Evolutionary conservation across 768 basidiomycete species (phyloP).

Genomic region (Leccinum rimulosum): DNA sequence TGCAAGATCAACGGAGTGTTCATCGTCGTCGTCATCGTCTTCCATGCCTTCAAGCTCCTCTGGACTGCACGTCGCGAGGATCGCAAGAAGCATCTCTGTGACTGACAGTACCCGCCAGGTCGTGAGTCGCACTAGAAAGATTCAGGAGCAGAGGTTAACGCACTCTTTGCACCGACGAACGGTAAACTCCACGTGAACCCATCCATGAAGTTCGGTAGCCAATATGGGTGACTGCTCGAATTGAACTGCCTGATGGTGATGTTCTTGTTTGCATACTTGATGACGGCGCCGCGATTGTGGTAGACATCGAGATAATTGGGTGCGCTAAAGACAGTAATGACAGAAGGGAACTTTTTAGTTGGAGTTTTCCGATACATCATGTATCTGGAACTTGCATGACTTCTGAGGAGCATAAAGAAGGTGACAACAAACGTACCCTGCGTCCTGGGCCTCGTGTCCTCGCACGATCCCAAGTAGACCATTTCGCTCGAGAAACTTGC

Average conservation of each 20-base stretch:
- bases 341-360: slow-evolving; percentile 92
- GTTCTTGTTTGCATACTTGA: slow-evolving; percentile 97
- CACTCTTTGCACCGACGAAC: slow-evolving; percentile 97
- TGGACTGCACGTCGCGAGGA: slow-evolving; percentile 88
- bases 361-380: slow-evolving; percentile 96
- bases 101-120: slow-evolving; percentile 45
- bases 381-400: slow-evolving; percentile 46
- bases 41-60: slow-evolving; percentile 83
- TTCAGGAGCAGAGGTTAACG: slow-evolving; percentile 25
- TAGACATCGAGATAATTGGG: slow-evolving; percentile 98
- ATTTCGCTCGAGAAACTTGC: slow-evolving; percentile 91
- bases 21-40: slow-evolving; percentile 35
- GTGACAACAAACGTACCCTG: slow-evolving; percentile 56
- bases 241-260: slow-evolving; percentile 94
- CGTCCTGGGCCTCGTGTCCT: slow-evolving; percentile 97
- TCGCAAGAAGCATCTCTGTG: slow-evolving; percentile 95
- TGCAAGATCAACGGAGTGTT: slow-evolving; percentile 26
- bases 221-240: slow-evolving; percentile 80
- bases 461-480: slow-evolving; percentile 88
- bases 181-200: slow-evolving; percentile 98
- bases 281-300: slow-evolving; percentile 93
- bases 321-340: slow-evolving; percentile 97
- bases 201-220: slow-evolving; percentile 98
- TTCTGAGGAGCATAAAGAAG: not conserved
- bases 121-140: not conserved